Conservation (phyloP, 169 alveolate species). For the Cryptosporidium canis region DNA sequence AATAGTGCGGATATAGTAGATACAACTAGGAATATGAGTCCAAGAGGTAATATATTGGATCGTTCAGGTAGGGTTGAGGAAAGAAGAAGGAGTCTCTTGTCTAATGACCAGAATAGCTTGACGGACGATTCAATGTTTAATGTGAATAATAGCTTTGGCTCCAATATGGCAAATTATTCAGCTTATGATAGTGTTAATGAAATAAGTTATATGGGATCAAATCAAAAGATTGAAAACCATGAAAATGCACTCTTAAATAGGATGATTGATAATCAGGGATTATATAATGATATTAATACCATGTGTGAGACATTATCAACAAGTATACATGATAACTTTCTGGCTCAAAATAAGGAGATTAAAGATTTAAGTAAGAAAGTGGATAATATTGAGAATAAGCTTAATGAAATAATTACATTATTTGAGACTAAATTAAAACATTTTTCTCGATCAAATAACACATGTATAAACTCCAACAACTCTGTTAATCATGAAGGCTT, state of each 20-base stretch:
- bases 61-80: not conserved
- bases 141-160: conserved; percentile 32
- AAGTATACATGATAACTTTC: conserved; percentile 1
- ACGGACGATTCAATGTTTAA: conserved; percentile 51
- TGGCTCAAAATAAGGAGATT: conserved; percentile 2
- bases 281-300: conserved; percentile 28
- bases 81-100: not conserved
- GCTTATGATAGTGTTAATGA: conserved; percentile 53
- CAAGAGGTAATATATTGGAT: not conserved
- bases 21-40: not conserved
- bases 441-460: not conserved
- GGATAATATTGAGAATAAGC: conserved; percentile 23
- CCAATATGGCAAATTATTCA: conserved; percentile 52
- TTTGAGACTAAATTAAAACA: not conserved
- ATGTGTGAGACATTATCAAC: not conserved
- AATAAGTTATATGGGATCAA: not conserved
- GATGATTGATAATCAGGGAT: conserved; percentile 15
- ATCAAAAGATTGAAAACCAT: conserved; percentile 24
- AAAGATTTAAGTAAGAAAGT: conserved; percentile 8
- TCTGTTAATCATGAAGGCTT: not conserved
- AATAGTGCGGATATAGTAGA: not conserved
- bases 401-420: conserved; percentile 34
- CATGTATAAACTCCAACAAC: not conserved
- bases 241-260: conserved; percentile 50
- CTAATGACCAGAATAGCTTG: conserved; percentile 25